Conservation (phyloP, 768 basidiomycete species). For the Xerocomellus chrysenteron region DNA sequence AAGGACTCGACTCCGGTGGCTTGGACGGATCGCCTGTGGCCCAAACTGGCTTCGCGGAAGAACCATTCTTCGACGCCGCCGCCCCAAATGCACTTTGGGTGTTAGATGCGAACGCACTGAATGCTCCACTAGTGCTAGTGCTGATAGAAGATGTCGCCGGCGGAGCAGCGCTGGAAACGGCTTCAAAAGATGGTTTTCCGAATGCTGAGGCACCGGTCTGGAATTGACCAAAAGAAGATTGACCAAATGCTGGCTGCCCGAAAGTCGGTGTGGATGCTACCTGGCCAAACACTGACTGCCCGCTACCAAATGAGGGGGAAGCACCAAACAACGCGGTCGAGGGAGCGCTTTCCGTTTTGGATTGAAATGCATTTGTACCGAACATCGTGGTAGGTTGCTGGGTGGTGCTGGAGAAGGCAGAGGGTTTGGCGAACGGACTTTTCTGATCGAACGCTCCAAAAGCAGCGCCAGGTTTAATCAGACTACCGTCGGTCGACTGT, state of each 20-base stretch:
- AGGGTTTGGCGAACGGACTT: conserved; percentile 24
- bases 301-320: conserved; percentile 29
- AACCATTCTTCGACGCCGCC: conserved; percentile 14
- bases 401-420: conserved; percentile 21
- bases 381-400: conserved; percentile 16
- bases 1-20: conserved; percentile 5
- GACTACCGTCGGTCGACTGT: conserved; percentile 15
- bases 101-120: conserved; percentile 35
- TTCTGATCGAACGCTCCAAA: conserved; percentile 36
- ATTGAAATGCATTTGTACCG: conserved; percentile 12
- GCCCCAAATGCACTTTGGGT: conserved; percentile 31
- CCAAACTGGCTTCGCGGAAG: conserved; percentile 27
- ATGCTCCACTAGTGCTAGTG: conserved; percentile 30
- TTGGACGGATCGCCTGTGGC: conserved; percentile 9
- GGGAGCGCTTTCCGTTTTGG: conserved; percentile 15
- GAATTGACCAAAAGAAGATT: conserved; percentile 31
- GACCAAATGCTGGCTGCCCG: conserved; percentile 41
- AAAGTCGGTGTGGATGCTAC: conserved; percentile 25
- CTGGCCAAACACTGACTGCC: conserved; percentile 37
- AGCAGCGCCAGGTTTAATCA: conserved; percentile 36
- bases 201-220: conserved; percentile 17
- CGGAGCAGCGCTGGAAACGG: conserved; percentile 9
- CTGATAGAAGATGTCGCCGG: conserved; percentile 9
- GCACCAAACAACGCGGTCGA: conserved; percentile 32
- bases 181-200: conserved; percentile 23